Evolutionary conservation across 495 filamentous ascomycete genomes (phyloP), one percentile per base, ranked within the genome.

Genomic region (Lasiosphaeria hispida): DNA sequence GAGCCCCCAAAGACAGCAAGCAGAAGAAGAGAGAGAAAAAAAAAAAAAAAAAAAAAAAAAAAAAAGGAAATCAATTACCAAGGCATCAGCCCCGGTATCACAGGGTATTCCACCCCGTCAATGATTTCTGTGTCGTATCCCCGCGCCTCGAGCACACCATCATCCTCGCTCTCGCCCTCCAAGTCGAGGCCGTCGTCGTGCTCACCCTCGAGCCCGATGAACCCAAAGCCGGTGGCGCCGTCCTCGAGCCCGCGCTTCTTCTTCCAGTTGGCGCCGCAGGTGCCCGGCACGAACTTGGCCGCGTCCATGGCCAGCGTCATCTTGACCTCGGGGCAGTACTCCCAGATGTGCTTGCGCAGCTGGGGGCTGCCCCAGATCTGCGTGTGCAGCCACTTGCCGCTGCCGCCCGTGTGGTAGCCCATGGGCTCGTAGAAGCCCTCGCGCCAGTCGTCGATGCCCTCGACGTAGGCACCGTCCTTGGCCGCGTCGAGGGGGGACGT

Each of bases 271-370:
- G 44, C 52, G 38, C 65, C 57, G 44, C 74, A 77, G 15, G 65
- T 48, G 8, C 72, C 74, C 1, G 73, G 73, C 15, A 79, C 67
- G 52, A 65, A 79, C 51, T 71, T 62, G 30, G 69, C 71, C 3
- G 69, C 72, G 50, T 79, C 75, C 78, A 81, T 81, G 13, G 63
- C 63, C 41, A 81, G 53, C 38, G 72, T 78, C 74, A 81, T 75
- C 69, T 80, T 80, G 18, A 81, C 71, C 59, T 81, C 79, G 4
- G 79, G 79, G 42, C 78, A 81, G 61, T 79, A 80, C 11, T 70
- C 67, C 77, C 75, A 80, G 13, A 80, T 76, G 37, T 76, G 72
- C 45, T 75, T 69, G 15, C 79, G 60, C 63, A 69, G 54, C 54
- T 65, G 55, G 0, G 70, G 71, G 13, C 67, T 71, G 36, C 70